Evolutionary conservation across 768 basidiomycete genomes (phyloP), one percentile per base, ranked within the genome.

Genomic region (Xerocomellus chrysenteron): DNA sequence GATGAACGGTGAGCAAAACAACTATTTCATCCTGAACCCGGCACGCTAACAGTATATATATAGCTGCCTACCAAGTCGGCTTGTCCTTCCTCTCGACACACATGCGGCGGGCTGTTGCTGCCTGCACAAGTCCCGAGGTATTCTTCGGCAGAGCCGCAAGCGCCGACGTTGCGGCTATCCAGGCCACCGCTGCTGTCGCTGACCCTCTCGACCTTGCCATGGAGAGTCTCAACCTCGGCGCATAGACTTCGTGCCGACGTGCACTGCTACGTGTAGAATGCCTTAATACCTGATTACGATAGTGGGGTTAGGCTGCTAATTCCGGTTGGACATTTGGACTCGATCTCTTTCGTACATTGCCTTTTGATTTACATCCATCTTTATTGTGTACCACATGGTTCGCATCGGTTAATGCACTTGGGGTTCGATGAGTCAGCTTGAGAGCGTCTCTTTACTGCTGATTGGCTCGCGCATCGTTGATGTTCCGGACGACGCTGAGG

Each of bases 21-120:
- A 35, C 2, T 0, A 21, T 30, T 32, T 16, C 9, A 37, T 37
- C 28, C 11, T 33, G 14, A 33, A 32, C 45, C 28, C n/a, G 37
- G 51, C 30, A 56, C 40, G 53, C 52, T 55, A 43, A 47, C 26
- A 37, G 50, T 37, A 28, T 52, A 48, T 53, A 39, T 56, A 41
- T 64, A 94, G 92, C 95, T 62, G 92, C 94, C 32, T 98, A 94
- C 72, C 96, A 98, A 76, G 91, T 98, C 51, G 96, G 96, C n/a
- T 73, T 98, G 43, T 89, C 94, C 24, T 95, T 95, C 81, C 75
- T 99, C 63, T 92, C 93, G 21, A 90, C 80, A 35, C 91, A 93
- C 68, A 96, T 97, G 92, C 85, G 96, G 41, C 88, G 96, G 44
- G 96, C 97, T 11, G 90, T 98, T 26, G 90, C 96, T 3, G 87